Evolutionary conservation across 2,329 filamentous ascomycete species (phyloP), one percentile per base, ranked within the genome.

Genomic region (Amylocarpus encephaloides): DNA sequence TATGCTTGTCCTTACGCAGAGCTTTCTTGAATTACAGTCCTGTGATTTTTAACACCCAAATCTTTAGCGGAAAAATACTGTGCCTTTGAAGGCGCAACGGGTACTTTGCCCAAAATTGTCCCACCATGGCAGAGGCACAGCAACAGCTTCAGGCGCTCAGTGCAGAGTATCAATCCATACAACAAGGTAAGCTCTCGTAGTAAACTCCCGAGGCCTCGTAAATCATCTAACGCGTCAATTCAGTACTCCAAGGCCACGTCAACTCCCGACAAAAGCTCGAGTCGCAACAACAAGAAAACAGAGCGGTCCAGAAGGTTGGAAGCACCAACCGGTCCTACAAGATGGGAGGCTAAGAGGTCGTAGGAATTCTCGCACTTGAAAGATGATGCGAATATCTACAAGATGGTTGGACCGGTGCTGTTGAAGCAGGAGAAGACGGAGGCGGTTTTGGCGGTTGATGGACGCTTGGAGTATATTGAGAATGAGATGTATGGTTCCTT

Each of bases 401-500:
- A 97, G 71, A 81, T 96, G 38, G 83, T 95, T 42, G 93, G 93
- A 0, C 93, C 93, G 0, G 88, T 97, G 6, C 73, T 98, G 34
- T 70, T 98, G 64, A 96, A 97, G 76, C 93, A 98, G 70, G 93
- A 97, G 51, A 91, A 88, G 68, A 73, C 81, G 1, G 93, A 98
- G 67, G 93, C 93, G 0, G 83, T 90, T 58, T 86, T 88, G 75
- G 91, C 90, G 0, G 93, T 98, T 15, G 89, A 94, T 61, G 88
- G 88, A 16, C 82, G 93, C 19, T 69, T 98, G 45, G 90, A 95
- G 59, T 97, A 92, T 65, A 98, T 98, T 59, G 79, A 84, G 58
- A 88, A 92, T 64, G 92, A 98, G 67, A 93, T 97, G 90, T 95
- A 67, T 68, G 83, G 67, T 13, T 46, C 11, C 7, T 11, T 9